Evolutionary conservation across 306 rosid species (phyloP).

Genomic region (Macrotyloma uniflorum): DNA sequence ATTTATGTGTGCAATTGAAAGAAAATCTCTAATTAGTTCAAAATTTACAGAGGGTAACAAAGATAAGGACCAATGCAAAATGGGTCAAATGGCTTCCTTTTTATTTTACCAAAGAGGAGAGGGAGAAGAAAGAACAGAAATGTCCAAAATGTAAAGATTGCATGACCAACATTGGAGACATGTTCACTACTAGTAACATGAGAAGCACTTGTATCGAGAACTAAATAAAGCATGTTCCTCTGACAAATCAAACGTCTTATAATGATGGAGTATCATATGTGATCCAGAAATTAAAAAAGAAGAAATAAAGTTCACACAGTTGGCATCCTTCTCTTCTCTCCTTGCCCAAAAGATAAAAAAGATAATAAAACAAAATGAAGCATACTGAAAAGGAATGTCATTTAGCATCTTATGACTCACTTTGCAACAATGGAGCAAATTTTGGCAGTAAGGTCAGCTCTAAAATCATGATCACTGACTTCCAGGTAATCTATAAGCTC

Average conservation of each 20-base stretch:
- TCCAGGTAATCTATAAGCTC: slow-evolving; percentile 89
- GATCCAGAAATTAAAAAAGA: slow-evolving; percentile 1
- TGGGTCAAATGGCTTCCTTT: slow-evolving; percentile 15
- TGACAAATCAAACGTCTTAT: slow-evolving; percentile 26
- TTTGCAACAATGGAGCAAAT: slow-evolving; percentile 91
- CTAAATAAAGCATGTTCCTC: slow-evolving; percentile 17
- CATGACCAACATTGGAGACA: slow-evolving; percentile 18
- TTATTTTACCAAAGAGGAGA: slow-evolving; percentile 26
- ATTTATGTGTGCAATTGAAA: slow-evolving; percentile 6
- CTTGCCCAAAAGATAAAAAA: neutral
- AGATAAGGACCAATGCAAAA: slow-evolving; percentile 12
- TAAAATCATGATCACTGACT: slow-evolving; percentile 88
- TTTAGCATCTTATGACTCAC: slow-evolving; percentile 59
- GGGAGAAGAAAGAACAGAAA: slow-evolving; percentile 24
- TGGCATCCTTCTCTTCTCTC: slow-evolving; percentile 18
- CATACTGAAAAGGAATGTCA: slow-evolving; percentile 8
- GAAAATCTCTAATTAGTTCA: slow-evolving; percentile 24
- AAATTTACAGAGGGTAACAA: slow-evolving; percentile 26
- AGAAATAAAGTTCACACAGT: neutral
- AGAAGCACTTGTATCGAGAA: slow-evolving; percentile 17
- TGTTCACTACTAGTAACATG: slow-evolving; percentile 10
- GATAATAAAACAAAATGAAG: neutral
- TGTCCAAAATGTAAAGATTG: slow-evolving; percentile 29
- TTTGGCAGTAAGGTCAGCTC: slow-evolving; percentile 89
- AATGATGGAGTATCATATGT: slow-evolving; percentile 26